Base-by-base conservation (phyloP, 179 eudicot genomes). In the Patellifolia procumbens region DNA sequence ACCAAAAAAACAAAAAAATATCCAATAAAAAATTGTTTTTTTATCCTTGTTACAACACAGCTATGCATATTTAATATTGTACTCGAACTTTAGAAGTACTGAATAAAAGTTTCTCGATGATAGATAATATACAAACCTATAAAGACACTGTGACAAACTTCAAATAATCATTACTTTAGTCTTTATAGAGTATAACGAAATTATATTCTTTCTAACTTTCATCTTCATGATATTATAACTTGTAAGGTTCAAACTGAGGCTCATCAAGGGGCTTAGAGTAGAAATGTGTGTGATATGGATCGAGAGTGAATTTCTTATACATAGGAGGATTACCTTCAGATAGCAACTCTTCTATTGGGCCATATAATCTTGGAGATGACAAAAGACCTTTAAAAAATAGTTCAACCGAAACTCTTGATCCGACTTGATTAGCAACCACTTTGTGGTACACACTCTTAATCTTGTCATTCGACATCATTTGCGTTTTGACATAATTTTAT, bases 401-500 rank as follows among this genome's bases (percentile, higher is more conserved):
- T 7, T 74, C 78, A 20, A 49, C 24, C 4, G 74, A 81, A 65
- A 77, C 22, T 45, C 84, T 66, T 2, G 81, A 81, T 10, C 84
- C 81, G 1, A 73, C 45, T 16, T 1, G 16, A 15, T 72, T 81
- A 0, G 81, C 81, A 1, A 24, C 28, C 24, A 80, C 79, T 28
- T 72, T 64, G n/a, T 80, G 76, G 34, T 80, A 43, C n/a, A 52
- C 52, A 16, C 83, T 76, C 59, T 73, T 81, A 26, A 81, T 51
- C 78, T 77, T 81, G 69, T 76, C 76, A 31, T 75, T 80, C 4
- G 60, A 43, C 6, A 80, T 55, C 37, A 80, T 24, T 80, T 80
- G 60, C 52, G 61, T n/a, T 39, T 5, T 2, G 8, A 39, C 43
- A 39, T 5, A 39, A 39, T 7, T 9, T 4, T 5, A 39, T 39